Percentiles rank a stretch among this genome's conserved stretches.
phyloP scores from a whole-genome alignment of 1,284 basidiomycete genomes.

The Thecaphora frezii region DNA sequence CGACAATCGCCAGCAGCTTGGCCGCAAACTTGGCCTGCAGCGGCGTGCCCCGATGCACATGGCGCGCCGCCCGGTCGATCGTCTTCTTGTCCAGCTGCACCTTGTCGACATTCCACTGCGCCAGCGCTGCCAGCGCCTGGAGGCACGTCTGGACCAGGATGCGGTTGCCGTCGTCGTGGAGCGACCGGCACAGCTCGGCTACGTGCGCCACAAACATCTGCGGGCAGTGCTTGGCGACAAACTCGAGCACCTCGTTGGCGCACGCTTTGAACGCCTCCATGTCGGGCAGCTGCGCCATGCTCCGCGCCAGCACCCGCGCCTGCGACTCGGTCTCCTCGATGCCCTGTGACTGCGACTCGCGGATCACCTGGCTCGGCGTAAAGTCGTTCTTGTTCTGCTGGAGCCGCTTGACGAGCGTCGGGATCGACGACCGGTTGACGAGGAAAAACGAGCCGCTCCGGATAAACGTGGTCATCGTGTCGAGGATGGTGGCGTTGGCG shows the following conservation, averaged over 20 bases:
- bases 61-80: constrained; percentile 69
- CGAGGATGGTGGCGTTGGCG: constrained; percentile 23
- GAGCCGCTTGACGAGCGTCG: constrained; percentile 65
- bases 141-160: constrained; percentile 66
- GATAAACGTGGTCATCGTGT: constrained; percentile 74
- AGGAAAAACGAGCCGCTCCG: constrained; percentile 73
- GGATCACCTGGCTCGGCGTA: constrained; percentile 4
- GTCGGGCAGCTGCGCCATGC: constrained; percentile 13
- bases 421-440: constrained; percentile 81
- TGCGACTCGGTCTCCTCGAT: constrained; percentile 1
- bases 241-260: constrained; percentile 60
- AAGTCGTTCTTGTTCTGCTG: constrained; percentile 7
- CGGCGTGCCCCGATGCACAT: constrained; percentile 68
- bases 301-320: not conserved
- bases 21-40: constrained; percentile 85
- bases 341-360: not conserved
- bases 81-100: constrained; percentile 56
- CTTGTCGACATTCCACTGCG: constrained; percentile 22
- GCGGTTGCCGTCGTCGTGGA: constrained; percentile 68
- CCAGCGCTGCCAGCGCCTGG: constrained; percentile 21
- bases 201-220: constrained; percentile 74
- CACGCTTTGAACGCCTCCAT: constrained; percentile 34
- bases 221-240: constrained; percentile 77
- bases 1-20: constrained; percentile 68
- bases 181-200: constrained; percentile 70